Conservation (phyloP, 129 eudicot genomes). For the Pulicaria dysenterica region DNA sequence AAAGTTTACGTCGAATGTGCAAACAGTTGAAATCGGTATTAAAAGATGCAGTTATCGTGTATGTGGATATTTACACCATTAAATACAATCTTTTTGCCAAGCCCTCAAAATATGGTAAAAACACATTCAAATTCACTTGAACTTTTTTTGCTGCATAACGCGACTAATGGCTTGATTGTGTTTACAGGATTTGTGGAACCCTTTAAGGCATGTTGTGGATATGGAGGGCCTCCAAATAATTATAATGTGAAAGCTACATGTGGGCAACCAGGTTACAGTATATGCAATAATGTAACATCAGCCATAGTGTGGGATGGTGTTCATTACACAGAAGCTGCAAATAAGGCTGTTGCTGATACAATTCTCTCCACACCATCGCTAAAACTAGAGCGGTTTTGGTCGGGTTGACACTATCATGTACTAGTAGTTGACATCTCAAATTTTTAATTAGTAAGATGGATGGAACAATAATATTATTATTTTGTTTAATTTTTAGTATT, state of each 20-base stretch:
- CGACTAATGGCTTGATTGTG: slow-evolving; percentile 1
- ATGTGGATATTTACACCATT: slow-evolving; percentile 45
- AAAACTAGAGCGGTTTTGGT: slow-evolving; percentile 40
- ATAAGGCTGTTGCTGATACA: slow-evolving; percentile 31
- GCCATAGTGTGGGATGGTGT: slow-evolving; percentile 57
- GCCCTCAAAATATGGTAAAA: slow-evolving; percentile 41
- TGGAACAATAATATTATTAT: neutral
- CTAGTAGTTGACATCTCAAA: neutral
- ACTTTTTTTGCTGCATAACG: neutral
- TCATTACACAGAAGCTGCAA: slow-evolving; percentile 61
- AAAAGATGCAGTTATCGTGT: slow-evolving; percentile 37
- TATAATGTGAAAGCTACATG: slow-evolving; percentile 50
- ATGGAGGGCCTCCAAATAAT: slow-evolving; percentile 45
- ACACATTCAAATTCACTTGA: neutral
- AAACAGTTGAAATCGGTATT: slow-evolving; percentile 30
- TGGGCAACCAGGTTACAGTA: slow-evolving; percentile 51
- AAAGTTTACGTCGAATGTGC: slow-evolving; percentile 37
- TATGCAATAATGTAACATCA: slow-evolving; percentile 42
- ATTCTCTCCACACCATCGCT: slow-evolving; percentile 39
- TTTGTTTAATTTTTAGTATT: neutral
- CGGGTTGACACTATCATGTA: slow-evolving; percentile 7
- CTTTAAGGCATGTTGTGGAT: slow-evolving; percentile 48
- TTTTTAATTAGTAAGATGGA: slow-evolving; percentile 2
- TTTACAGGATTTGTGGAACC: slow-evolving; percentile 39
- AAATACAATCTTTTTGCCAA: slow-evolving; percentile 47